Conservation (phyloP, 257 asterid species). For the Dorcoceras hygrometricum region DNA sequence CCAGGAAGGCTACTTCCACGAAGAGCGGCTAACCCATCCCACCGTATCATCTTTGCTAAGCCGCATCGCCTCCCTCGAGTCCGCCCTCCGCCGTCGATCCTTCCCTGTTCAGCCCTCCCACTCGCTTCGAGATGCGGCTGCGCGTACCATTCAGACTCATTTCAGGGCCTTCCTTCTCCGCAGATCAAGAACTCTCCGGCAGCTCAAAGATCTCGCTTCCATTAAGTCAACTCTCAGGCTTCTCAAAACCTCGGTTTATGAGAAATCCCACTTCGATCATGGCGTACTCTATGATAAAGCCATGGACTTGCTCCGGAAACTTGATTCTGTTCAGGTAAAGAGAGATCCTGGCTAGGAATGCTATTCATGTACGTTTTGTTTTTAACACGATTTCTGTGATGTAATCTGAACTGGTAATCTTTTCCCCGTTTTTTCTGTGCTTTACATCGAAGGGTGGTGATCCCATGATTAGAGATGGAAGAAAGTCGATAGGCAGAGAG, state of each 20-base stretch:
- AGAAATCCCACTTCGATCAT: constrained; percentile 36
- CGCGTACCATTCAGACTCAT: constrained; percentile 71
- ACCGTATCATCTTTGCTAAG: constrained; percentile 57
- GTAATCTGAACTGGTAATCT: constrained; percentile 14
- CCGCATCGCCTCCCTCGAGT: constrained; percentile 71
- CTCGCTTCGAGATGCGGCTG: constrained; percentile 71
- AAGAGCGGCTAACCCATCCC: constrained; percentile 29
- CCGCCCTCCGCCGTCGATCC: constrained; percentile 50
- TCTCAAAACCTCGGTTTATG: constrained; percentile 55
- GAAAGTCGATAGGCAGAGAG: constrained; percentile 51
- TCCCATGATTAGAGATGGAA: constrained; percentile 82
- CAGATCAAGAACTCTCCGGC: constrained; percentile 84
- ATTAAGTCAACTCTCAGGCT: constrained; percentile 49
- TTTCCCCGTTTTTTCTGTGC: neutral
- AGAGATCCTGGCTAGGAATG: neutral
- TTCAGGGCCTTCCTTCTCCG: constrained; percentile 73
- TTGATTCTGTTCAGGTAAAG: constrained; percentile 63
- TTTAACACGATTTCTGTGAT: neutral
- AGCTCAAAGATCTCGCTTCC: constrained; percentile 69
- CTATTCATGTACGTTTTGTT: neutral
- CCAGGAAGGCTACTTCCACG: constrained; percentile 28
- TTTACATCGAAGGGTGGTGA: constrained; percentile 62
- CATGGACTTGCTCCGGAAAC: constrained; percentile 49
- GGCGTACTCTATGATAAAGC: constrained; percentile 41
- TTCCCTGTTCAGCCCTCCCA: constrained; percentile 28